Percentiles rank a stretch among this genome's conserved stretches.
These are phyloP conservation scores for Adansonia rubrostipa DNA, from an alignment of 441 rosid genomes.

Conservation along the genomic window DNA sequence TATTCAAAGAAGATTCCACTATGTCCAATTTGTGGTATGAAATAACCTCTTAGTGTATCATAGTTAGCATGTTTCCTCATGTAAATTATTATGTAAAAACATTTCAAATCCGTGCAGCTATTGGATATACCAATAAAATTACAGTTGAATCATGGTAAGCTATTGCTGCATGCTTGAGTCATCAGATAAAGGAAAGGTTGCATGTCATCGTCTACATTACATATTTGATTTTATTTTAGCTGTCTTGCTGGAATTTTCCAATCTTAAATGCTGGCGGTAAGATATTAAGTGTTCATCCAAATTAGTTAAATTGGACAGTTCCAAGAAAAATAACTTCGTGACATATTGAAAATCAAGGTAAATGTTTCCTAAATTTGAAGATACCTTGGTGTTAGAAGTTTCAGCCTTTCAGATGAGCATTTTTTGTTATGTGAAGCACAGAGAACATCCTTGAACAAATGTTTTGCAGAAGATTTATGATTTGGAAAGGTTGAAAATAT, in stretches of 20 bases:
- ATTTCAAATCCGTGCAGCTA: conserved; percentile 4
- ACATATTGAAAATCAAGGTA: conserved; percentile 8
- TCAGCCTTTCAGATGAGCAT: background rate
- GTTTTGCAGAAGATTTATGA: background rate
- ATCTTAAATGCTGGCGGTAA: conserved; percentile 17
- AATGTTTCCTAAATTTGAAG: conserved; percentile 6
- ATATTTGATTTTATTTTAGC: conserved; percentile 5
- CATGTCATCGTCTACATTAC: background rate
- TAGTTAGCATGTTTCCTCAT: conserved; percentile 8
- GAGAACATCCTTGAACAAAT: background rate
- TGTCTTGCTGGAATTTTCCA: conserved; percentile 1
- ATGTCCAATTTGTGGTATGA: conserved; percentile 7
- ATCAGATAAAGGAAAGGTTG: conserved; percentile 9
- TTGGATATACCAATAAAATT: conserved; percentile 17
- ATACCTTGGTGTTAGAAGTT: conserved; percentile 14
- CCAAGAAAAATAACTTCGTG: conserved; percentile 4
- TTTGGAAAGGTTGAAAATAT: conserved; percentile 11
- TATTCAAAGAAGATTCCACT: background rate
- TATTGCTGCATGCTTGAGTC: conserved; percentile 2
- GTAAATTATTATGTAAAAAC: conserved; percentile 9
- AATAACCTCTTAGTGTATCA: conserved; percentile 20
- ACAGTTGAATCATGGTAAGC: conserved; percentile 4
- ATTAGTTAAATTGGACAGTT: conserved; percentile 3
- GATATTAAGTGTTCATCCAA: conserved; percentile 14
- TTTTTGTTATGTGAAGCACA: conserved; percentile 12